A percentile compares a stretch with the other conserved stretches of the same genome.
Evolutionary conservation across 2,329 filamentous ascomycete species (phyloP).

Genomic region (Nakataea oryzae): DNA sequence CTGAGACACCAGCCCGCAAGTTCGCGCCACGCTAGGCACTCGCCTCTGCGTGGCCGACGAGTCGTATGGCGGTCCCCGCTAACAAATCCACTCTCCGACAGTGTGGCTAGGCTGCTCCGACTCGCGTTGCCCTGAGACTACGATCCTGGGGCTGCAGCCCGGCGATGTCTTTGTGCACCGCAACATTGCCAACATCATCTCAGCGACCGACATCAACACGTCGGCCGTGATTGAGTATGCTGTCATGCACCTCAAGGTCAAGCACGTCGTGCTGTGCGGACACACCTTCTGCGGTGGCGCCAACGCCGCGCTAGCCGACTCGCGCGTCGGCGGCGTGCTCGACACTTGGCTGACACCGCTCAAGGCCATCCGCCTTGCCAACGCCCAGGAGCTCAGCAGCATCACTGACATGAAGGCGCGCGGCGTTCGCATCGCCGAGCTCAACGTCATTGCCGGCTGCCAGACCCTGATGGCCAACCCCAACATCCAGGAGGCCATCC

Average conservation of each 20-base stretch:
- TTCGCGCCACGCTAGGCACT: no score
- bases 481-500: conserved; percentile 58
- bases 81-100: conserved; percentile 11
- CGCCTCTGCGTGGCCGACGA: not conserved
- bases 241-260: conserved; percentile 59
- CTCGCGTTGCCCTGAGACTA: conserved; percentile 75
- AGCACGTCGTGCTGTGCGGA: conserved; percentile 61
- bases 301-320: conserved; percentile 41
- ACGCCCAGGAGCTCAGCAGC: conserved; percentile 44
- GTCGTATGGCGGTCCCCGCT: not conserved
- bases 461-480: conserved; percentile 58
- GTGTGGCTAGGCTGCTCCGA: conserved; percentile 86
- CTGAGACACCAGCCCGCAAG: no score
- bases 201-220: conserved; percentile 64
- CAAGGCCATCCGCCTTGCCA: conserved; percentile 27
- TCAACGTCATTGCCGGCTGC: conserved; percentile 65
- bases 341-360: conserved; percentile 46
- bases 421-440: conserved; percentile 55
- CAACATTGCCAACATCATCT: conserved; percentile 81
- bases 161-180: conserved; percentile 85
- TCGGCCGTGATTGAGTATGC: conserved; percentile 71
- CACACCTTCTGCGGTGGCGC: conserved; percentile 62
- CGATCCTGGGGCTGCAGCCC: conserved; percentile 65
- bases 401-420: conserved; percentile 43
- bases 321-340: conserved; percentile 38